These are phyloP conservation scores for Colletotrichum liaoningense DNA, from an alignment of 2,329 filamentous ascomycete genomes.

Conservation along the genomic window DNA sequence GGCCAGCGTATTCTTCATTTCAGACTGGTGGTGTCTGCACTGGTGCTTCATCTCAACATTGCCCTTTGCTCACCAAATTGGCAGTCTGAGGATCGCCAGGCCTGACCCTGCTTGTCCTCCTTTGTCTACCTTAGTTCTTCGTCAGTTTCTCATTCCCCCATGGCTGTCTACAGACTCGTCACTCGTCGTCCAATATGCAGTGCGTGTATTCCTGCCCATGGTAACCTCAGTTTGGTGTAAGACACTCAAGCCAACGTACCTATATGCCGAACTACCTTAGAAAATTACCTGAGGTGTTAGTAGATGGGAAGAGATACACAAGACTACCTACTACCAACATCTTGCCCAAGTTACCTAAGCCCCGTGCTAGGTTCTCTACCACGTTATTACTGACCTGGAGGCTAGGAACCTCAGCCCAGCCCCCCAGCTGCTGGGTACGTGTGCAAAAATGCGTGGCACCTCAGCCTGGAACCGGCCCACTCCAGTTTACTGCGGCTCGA, in stretches of 20 bases:
- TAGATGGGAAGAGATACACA: not conserved
- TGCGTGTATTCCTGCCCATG: not conserved
- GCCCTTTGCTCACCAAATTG: not conserved
- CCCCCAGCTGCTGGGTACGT: not conserved
- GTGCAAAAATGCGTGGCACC: not conserved
- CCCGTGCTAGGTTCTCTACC: not conserved
- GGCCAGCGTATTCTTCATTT: not conserved
- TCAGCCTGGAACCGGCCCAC: slow-evolving; percentile 7
- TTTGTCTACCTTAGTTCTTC: not conserved
- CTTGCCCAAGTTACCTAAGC: no score
- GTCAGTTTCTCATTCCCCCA: not conserved
- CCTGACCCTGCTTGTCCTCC: not conserved
- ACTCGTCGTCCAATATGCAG: not conserved
- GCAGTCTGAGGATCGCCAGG: not conserved
- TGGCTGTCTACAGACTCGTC: not conserved
- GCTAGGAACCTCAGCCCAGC: not conserved
- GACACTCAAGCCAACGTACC: not conserved
- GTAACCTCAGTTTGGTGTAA: not conserved
- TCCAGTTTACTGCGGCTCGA: not conserved
- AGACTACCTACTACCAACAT: no score
- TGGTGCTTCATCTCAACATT: not conserved
- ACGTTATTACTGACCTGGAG: not conserved
- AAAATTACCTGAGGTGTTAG: no score
- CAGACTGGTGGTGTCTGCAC: not conserved
- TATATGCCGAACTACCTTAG: not conserved